Base-by-base conservation (phyloP, 345 rosid genomes). In the Brassica juncea region DNA sequence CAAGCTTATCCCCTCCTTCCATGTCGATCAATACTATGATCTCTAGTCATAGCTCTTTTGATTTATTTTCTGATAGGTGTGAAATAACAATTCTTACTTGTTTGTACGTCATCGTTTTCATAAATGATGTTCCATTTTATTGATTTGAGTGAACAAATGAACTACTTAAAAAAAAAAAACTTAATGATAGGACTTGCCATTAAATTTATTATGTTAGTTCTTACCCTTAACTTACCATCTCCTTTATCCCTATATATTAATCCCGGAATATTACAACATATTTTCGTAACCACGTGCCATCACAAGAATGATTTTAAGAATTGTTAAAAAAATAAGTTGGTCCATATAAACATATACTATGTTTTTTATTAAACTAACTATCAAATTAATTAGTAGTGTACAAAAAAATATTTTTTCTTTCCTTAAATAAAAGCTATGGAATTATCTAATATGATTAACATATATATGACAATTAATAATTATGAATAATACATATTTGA, bases 1-100 rank as follows among this genome's bases (percentile, higher is more conserved):
- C 12, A 75, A 75, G 44, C 73, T 75, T 75, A 75, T 67, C 71
- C 67, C 44, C 44, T 67, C 37, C 37, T 75, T 74, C 65, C 49
- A 42, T 42, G 49, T 42, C 49, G 49, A 42, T 42, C 49, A 4
- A 42, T 10, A 42, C 49, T 37, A 2, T 37, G 42, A 37, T 37
- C 42, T 37, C 42, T 37, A 37, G 42, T 37, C 42, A 37, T 8
- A 37, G 42, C 30, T 65, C 30, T 66, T 32, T 66, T 75, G 67
- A 66, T 55, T 54, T 11, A 11, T 42, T 42, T 42, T 10, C 11
- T 42, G 49, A 42, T 42, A 42, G 49, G 49, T 42, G 49, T 42
- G 49, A 42, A 37, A 42, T 0, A 42, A 42, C 49, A 42, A 42
- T n/a, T 42, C 49, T 10, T 42, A 0, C 49, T 42, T 42, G 49